These are phyloP conservation scores for Solanum appendiculatum DNA, from an alignment of 257 asterid species.

Conservation along the genomic window DNA sequence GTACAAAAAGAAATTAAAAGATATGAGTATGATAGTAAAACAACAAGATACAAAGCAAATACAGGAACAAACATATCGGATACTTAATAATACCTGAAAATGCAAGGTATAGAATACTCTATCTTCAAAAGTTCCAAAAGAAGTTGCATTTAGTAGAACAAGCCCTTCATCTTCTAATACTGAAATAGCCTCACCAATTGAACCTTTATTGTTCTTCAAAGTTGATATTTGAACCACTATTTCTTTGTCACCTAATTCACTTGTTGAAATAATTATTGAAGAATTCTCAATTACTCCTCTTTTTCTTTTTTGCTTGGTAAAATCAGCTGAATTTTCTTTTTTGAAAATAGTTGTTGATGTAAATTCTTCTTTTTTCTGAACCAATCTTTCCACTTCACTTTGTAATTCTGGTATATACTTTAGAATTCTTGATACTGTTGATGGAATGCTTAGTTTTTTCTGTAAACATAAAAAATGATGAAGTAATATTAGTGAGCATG, in stretches of 20 bases:
- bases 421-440: background rate
- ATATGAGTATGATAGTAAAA: too few relatives aligned
- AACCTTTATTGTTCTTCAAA: background rate
- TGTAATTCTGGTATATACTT: conserved; percentile 9
- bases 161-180: conserved; percentile 5
- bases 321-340: background rate
- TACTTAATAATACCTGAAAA: background rate
- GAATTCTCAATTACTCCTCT: background rate
- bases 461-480: background rate
- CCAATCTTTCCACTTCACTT: background rate
- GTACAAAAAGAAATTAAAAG: too few relatives aligned
- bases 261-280: background rate
- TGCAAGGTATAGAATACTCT: conserved; percentile 3
- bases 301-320: background rate
- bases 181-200: background rate
- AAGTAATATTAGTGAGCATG: background rate
- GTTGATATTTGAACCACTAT: background rate
- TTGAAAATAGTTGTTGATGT: background rate
- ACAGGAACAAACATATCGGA: background rate
- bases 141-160: background rate
- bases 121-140: background rate
- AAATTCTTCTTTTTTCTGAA: conserved; percentile 1
- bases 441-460: conserved; percentile 8
- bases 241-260: background rate
- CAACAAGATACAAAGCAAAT: too few relatives aligned